Evolutionary conservation across 257 asterid species (phyloP).

Genomic region (Cruciata laevipes): DNA sequence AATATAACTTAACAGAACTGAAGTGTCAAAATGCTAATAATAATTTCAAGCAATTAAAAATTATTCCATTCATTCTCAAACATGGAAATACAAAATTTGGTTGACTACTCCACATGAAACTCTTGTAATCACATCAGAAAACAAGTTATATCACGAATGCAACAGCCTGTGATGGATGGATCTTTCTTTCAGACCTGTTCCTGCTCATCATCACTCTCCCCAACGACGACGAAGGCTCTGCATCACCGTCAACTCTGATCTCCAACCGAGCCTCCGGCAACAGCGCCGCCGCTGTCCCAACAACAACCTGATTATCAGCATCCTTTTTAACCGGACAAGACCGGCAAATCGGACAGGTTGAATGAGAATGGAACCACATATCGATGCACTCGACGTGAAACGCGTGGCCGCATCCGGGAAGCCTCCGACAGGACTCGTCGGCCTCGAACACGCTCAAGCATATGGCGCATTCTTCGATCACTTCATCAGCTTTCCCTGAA

Average conservation of each 20-base stretch:
- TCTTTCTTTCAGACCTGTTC: conserved; percentile 26
- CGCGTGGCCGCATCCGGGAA: conserved; percentile 40
- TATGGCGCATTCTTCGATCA: conserved; percentile 36
- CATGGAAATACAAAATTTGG: neutral
- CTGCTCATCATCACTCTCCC: conserved; percentile 25
- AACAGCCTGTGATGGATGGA: conserved; percentile 15
- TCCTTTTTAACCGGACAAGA: conserved; percentile 19
- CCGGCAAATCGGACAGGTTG: conserved; percentile 60
- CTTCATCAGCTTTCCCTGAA: neutral
- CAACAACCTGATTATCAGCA: neutral
- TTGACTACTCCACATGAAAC: neutral
- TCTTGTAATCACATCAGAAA: neutral
- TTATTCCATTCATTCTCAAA: no score
- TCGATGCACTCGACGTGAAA: conserved; percentile 66
- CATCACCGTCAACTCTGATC: conserved; percentile 12
- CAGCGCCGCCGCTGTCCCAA: neutral
- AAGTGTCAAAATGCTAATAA: no score
- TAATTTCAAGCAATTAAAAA: neutral
- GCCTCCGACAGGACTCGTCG: conserved; percentile 34
- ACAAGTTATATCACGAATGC: neutral
- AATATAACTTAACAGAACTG: no score
- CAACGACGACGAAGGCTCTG: neutral
- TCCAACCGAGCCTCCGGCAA: conserved; percentile 14
- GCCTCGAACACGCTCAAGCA: conserved; percentile 47
- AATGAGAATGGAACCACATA: conserved; percentile 60